Conservation (phyloP, 257 asterid genomes). For the Solanum infundibuliforme region DNA sequence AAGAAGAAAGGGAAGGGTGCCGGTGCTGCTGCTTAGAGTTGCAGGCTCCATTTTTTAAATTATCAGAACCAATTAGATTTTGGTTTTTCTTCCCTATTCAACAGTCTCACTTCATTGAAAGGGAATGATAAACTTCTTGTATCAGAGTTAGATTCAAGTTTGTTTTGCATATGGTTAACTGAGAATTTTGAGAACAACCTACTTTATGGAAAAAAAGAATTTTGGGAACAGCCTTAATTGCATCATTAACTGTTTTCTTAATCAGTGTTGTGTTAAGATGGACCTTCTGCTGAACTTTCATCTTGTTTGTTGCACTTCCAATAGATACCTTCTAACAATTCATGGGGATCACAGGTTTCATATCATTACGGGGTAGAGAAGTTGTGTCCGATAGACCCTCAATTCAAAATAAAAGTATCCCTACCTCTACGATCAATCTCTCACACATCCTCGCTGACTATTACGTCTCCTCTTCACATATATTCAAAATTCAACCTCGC, state of each 20-base stretch:
- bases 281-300: neutral
- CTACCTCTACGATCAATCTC: neutral
- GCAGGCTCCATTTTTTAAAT: neutral
- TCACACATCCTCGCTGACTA: neutral
- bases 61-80: neutral
- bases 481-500: too few species aligned
- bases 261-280: neutral
- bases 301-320: neutral
- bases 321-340: neutral
- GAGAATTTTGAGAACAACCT: neutral
- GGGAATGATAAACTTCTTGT: neutral
- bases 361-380: neutral
- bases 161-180: neutral
- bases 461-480: neutral
- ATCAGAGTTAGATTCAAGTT: neutral
- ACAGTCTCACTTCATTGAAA: neutral
- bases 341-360: neutral
- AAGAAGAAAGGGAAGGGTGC: constrained; percentile 11
- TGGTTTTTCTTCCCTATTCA: neutral
- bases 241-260: neutral
- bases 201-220: neutral
- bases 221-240: neutral
- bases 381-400: neutral
- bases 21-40: constrained; percentile 1
- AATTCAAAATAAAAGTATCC: neutral